Base-by-base conservation (phyloP, 192 early-diverging fungal species). In the Coemansia furcata region DNA sequence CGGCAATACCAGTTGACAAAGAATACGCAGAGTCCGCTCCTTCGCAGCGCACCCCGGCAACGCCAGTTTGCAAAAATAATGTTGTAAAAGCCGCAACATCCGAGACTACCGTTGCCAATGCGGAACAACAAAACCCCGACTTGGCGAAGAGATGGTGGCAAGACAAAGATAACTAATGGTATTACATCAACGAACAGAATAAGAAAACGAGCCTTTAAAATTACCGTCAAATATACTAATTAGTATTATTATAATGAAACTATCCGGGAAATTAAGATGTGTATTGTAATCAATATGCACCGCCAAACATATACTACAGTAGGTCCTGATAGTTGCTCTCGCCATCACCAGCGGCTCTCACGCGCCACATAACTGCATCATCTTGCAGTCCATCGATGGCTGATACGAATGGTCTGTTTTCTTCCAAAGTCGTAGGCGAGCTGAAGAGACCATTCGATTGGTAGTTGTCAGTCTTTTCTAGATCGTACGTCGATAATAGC, bases 341-440 rank as follows among this genome's bases (percentile, higher is more conserved):
- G 11, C 39, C 40, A 47, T 69, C 63, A 5, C 47, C 58, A 46
- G 55, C 49, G 0, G 62, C 63, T 32, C 67, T 60, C 26, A 71
- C 67, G 2, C 67, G 69, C 14, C 70, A 60, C 1, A 63, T 63
- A 3, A 78, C 63, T n/a, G 35, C 63, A 23, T 78, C 75, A 39
- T 72, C 67, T n/a, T 69, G 57, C 21, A 72, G 50, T 9, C 63
- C 55, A 10, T 63, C 38, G 26, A 67, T 39, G 0, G 63, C 38
- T 5, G 70, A 58, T 32, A 50, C 38, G 39, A 49, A 55, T 10
- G 66, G 55, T 15, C 30, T 57, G 19, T 54, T 60, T 32, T 66
- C 63, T 30, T 78, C 70, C 32, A 78, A 52, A 11, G 49, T 26
- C 23, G 9, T 26, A 3, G 23, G 50, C 26, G 59, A 3, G 19